Evolutionary conservation across 768 basidiomycete genomes (phyloP).

Genomic region (Termitomyces sp.): DNA sequence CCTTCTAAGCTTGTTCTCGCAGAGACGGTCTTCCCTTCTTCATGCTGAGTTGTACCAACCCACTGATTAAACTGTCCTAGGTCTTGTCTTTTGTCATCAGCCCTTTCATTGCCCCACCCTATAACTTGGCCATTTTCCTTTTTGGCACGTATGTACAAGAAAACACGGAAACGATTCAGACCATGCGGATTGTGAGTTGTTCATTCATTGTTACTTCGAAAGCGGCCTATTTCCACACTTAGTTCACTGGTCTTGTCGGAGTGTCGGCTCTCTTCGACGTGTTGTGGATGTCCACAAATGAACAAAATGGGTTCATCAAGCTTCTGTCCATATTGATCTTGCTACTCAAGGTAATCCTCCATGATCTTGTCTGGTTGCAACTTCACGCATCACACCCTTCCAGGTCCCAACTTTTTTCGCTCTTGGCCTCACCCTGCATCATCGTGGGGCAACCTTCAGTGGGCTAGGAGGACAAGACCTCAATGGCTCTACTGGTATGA

Average conservation of each 20-base stretch:
- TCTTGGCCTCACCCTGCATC: conserved; percentile 46
- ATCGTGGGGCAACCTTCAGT: conserved; percentile 51
- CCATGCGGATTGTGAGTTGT: conserved; percentile 53
- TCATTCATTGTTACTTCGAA: background rate
- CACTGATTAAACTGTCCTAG: conserved; percentile 26
- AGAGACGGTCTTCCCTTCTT: conserved; percentile 42
- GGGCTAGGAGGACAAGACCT: conserved; percentile 42
- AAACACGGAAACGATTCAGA: conserved; percentile 54
- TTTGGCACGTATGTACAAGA: conserved; percentile 76
- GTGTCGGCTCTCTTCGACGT: conserved; percentile 64
- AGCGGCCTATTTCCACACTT: conserved; percentile 1
- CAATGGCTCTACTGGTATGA: conserved; percentile 52
- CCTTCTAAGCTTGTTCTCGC: conserved; percentile 62
- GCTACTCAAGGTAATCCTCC: conserved; percentile 45
- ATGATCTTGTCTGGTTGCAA: background rate
- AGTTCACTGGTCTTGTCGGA: conserved; percentile 66
- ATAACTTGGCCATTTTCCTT: conserved; percentile 81
- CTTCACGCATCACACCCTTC: background rate
- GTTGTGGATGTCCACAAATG: conserved; percentile 57
- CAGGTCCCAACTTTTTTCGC: conserved; percentile 59
- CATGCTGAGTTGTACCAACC: background rate
- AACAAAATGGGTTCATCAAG: conserved; percentile 50
- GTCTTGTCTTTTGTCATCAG: conserved; percentile 53
- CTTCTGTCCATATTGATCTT: conserved; percentile 50
- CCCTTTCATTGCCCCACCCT: conserved; percentile 54